These are phyloP conservation scores for Clarireedia monteithiana DNA, from an alignment of 2,329 filamentous ascomycete genomes.

Conservation along the genomic window DNA sequence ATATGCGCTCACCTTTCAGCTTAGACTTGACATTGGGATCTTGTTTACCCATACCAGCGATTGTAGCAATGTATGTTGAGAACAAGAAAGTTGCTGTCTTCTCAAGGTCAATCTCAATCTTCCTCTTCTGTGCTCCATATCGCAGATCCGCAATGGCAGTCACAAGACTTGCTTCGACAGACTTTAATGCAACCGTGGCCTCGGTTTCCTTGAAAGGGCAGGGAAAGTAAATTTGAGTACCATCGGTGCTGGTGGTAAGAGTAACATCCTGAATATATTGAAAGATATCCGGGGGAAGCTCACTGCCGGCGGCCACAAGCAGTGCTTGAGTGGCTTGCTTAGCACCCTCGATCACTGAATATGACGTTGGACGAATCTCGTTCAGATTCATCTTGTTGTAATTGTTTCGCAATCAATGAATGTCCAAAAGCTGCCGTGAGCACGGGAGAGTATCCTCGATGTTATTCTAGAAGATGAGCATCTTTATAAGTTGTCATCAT, in stretches of 20 bases:
- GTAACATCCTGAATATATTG: constrained; percentile 20
- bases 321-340: constrained; percentile 19
- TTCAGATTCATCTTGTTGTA: neutral
- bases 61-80: constrained; percentile 48
- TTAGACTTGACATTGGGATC: constrained; percentile 40
- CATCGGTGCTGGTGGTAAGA: constrained; percentile 22
- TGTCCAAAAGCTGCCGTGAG: neutral
- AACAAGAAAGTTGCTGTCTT: constrained; percentile 48
- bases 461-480: too few species aligned
- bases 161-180: constrained; percentile 40
- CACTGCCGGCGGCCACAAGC: constrained; percentile 11
- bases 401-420: neutral
- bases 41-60: constrained; percentile 43
- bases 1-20: constrained; percentile 30
- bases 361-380: constrained; percentile 3
- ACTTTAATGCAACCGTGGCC: constrained; percentile 36
- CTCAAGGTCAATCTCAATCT: constrained; percentile 45
- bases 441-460: too few species aligned
- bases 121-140: constrained; percentile 35
- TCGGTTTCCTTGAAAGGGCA: constrained; percentile 42
- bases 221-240: constrained; percentile 34
- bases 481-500: too few species aligned
- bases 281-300: constrained; percentile 18
- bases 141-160: constrained; percentile 50
- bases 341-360: constrained; percentile 23